Evolutionary conservation across 2,329 filamentous ascomycete species (phyloP).

Genomic region (Phialophora chinensis): DNA sequence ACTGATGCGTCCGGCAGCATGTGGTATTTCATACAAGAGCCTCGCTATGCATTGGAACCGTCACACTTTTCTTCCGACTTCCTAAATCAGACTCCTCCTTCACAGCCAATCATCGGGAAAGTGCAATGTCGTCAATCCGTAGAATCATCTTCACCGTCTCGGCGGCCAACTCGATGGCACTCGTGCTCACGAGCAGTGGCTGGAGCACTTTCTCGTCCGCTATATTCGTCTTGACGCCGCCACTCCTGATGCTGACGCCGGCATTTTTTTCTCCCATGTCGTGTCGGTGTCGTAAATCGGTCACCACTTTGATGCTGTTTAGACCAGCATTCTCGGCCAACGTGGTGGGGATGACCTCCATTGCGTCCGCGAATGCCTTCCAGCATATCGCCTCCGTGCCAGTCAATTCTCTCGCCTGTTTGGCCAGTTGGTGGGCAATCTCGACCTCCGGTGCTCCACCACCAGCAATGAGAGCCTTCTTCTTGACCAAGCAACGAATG

Average conservation of each 20-base stretch:
- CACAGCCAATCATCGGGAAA: constrained; percentile 49
- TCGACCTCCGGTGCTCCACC: constrained; percentile 97
- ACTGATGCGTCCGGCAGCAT: background rate
- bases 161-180: constrained; percentile 92
- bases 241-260: constrained; percentile 96
- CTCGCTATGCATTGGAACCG: constrained; percentile 29
- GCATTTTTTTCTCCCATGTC: constrained; percentile 95
- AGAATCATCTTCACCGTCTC: constrained; percentile 98
- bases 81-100: background rate
- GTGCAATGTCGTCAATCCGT: constrained; percentile 70
- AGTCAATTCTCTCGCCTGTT: constrained; percentile 79
- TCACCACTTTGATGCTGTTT: constrained; percentile 99
- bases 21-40: constrained; percentile 3
- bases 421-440: constrained; percentile 83
- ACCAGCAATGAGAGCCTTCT: constrained; percentile 97
- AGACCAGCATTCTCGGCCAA: constrained; percentile 96
- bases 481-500: constrained; percentile 96
- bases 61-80: constrained; percentile 12
- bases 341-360: constrained; percentile 96
- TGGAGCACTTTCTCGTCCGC: constrained; percentile 96
- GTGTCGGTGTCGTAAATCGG: constrained; percentile 90
- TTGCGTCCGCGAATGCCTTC: constrained; percentile 97
- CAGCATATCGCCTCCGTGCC: constrained; percentile 98
- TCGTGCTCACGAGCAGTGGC: constrained; percentile 94
- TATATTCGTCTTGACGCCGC: constrained; percentile 96